Percentiles rank a stretch among this genome's conserved stretches.
Conservation (phyloP, 495 filamentous ascomycete species). For the Aspergillus campestris region DNA sequence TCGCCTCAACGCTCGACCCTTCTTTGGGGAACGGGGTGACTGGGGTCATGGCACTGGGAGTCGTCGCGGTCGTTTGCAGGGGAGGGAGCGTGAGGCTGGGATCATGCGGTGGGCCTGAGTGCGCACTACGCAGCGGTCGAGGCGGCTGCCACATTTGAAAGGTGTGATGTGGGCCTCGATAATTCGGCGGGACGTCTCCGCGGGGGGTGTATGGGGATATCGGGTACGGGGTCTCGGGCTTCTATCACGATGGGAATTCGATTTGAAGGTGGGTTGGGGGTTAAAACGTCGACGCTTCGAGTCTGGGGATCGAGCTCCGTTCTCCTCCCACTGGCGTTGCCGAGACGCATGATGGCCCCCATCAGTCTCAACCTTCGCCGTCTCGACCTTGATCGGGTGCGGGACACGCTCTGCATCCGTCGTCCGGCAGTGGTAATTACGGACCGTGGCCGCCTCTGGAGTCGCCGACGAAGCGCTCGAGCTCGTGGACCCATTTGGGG, state of each 20-base stretch:
- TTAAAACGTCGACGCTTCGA: constrained; percentile 50
- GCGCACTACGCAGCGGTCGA: constrained; percentile 17
- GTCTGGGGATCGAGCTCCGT: constrained; percentile 32
- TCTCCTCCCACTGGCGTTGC: constrained; percentile 23
- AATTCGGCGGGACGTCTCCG: constrained; percentile 17
- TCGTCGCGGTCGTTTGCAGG: constrained; percentile 36
- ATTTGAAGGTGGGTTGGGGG: constrained; percentile 17
- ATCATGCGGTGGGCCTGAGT: constrained; percentile 23
- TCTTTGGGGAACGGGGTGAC: constrained; percentile 24
- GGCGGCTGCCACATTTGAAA: constrained; percentile 33
- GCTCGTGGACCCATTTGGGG: constrained; percentile 13
- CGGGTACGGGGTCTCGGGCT: constrained; percentile 30
- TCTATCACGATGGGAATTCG: constrained; percentile 21
- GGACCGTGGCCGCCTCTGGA: constrained; percentile 10
- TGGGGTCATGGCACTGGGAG: constrained; percentile 17
- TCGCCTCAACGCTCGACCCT: constrained; percentile 49
- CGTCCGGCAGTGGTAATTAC: constrained; percentile 16
- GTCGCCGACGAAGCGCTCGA: constrained; percentile 12
- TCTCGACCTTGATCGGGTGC: constrained; percentile 17
- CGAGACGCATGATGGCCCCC: constrained; percentile 14
- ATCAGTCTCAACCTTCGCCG: constrained; percentile 15
- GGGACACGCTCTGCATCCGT: constrained; percentile 13
- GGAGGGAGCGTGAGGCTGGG: constrained; percentile 51
- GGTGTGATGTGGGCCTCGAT: constrained; percentile 11
- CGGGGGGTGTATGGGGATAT: constrained; percentile 25